These are phyloP conservation scores for Rhododendron kiyosumense DNA, from an alignment of 148 eudicot genomes.

Conservation along the genomic window DNA sequence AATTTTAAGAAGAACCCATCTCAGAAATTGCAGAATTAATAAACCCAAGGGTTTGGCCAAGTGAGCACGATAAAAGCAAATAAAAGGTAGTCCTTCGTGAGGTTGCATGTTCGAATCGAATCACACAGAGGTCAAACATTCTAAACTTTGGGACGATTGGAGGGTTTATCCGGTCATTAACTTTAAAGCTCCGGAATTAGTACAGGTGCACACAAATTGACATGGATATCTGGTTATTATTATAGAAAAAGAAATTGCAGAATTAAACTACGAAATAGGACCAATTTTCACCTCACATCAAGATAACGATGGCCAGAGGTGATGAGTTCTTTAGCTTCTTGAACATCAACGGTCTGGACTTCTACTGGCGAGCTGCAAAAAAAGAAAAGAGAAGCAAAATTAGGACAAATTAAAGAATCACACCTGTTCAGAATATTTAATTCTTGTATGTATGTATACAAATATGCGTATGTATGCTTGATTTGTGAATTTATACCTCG, in stretches of 20 bases:
- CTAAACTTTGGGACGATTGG: too few relatives aligned
- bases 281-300: constrained; percentile 56
- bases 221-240: too few relatives aligned
- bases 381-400: constrained; percentile 5
- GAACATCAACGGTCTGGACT: constrained; percentile 50
- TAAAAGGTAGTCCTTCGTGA: too few relatives aligned
- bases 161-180: not conserved
- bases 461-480: not conserved
- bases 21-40: not conserved
- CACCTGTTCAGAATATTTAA: not conserved
- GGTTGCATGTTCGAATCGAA: not conserved
- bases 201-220: too few relatives aligned
- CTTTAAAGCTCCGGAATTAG: not conserved
- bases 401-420: not conserved
- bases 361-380: constrained; percentile 24
- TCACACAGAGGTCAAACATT: not conserved
- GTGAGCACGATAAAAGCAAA: not conserved
- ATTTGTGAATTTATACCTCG: constrained; percentile 2
- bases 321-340: constrained; percentile 40
- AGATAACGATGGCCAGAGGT: constrained; percentile 52
- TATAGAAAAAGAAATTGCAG: not conserved
- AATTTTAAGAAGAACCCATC: not conserved
- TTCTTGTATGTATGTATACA: not conserved
- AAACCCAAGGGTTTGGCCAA: too few relatives aligned
- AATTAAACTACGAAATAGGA: not conserved